phyloP scores from a whole-genome alignment of 176 grass and related monocot genomes.

The Saccharum spontaneum region DNA sequence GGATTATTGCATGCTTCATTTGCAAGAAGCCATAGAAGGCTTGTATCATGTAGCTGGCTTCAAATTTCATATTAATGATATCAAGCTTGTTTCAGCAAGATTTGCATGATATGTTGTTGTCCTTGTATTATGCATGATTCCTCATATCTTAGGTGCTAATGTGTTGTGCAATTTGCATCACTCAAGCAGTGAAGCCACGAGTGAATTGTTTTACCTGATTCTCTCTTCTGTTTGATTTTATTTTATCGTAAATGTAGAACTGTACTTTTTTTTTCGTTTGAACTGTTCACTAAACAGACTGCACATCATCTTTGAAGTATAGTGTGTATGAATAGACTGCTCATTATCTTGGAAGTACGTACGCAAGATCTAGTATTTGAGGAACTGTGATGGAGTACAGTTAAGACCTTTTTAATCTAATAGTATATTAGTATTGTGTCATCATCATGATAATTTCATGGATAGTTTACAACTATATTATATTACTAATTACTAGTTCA shows the following conservation, averaged over 20 bases:
- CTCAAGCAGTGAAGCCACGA: neutral
- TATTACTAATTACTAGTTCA: neutral
- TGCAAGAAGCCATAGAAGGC: neutral
- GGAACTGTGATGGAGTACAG: constrained; percentile 1
- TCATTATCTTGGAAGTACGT: neutral
- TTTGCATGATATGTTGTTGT: neutral
- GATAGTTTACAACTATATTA: neutral
- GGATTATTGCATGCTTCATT: neutral
- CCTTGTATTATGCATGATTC: constrained; percentile 1
- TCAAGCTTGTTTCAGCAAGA: constrained; percentile 5
- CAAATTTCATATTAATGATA: neutral
- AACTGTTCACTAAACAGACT: constrained; percentile 7
- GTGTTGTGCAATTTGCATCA: neutral
- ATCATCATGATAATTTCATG: neutral
- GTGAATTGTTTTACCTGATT: neutral
- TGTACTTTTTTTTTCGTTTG: neutral
- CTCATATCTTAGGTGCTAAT: neutral
- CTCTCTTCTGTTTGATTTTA: neutral
- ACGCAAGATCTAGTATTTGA: neutral
- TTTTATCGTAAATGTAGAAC: neutral
- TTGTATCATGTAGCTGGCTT: neutral
- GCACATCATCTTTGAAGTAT: neutral
- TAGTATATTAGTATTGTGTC: neutral
- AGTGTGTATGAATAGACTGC: neutral
- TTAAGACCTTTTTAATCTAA: neutral